A percentile compares a stretch with the other conserved stretches of the same genome.
Conservation (phyloP, 495 filamentous ascomycete species). For the Endocarpon pusillum region DNA sequence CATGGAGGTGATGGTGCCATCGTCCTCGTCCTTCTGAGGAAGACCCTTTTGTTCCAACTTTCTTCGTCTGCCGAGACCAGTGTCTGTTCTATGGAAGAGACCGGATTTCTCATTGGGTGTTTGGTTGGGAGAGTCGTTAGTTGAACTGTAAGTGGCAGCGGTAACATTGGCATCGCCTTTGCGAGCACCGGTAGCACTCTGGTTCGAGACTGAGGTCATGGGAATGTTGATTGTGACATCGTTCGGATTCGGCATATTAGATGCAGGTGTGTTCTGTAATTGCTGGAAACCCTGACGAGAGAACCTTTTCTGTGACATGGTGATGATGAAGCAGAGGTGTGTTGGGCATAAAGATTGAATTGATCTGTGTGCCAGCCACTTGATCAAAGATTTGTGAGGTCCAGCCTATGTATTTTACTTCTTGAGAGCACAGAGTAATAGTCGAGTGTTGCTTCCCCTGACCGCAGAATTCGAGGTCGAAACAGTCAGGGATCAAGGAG, state of each 20-base stretch:
- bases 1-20: constrained; percentile 58
- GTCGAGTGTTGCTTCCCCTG: too few relatives aligned
- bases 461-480: too few relatives aligned
- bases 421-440: too few relatives aligned
- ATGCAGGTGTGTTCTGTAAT: constrained; percentile 1
- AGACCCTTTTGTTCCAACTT: constrained; percentile 27
- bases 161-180: constrained; percentile 18
- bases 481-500: too few relatives aligned
- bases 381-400: too few relatives aligned
- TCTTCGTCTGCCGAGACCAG: constrained; percentile 35
- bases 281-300: constrained; percentile 1
- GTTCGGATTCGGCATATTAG: constrained; percentile 33
- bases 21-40: constrained; percentile 31
- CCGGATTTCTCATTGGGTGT: constrained; percentile 28
- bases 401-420: too few relatives aligned
- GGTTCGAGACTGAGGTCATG: constrained; percentile 24
- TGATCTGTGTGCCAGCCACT: too few relatives aligned
- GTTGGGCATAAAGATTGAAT: too few relatives aligned
- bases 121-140: too few relatives aligned
- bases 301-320: constrained; percentile 1
- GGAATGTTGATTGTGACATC: constrained; percentile 46
- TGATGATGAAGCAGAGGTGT: background rate
- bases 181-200: constrained; percentile 27
- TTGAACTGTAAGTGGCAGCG: constrained; percentile 12
- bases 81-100: constrained; percentile 31